Evolutionary conservation across 2,329 filamentous ascomycete species (phyloP), one percentile per base, ranked within the genome.

Genomic region (Claviceps purpurea): DNA sequence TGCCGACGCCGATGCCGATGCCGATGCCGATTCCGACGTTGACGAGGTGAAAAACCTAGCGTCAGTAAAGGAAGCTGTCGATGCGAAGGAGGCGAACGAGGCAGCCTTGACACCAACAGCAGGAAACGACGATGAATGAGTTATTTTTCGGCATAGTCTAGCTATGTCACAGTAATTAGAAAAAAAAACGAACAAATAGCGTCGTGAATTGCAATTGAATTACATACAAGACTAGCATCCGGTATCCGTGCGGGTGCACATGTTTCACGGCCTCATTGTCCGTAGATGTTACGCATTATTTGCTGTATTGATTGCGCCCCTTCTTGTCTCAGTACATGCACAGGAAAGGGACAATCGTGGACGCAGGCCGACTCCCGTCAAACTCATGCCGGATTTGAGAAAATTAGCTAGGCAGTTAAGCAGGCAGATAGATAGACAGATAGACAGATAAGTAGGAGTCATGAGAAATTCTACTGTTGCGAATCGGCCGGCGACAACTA

Each of bases 101-200:
- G 58, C 60, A 39, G 60, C 62, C 45, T 60, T 64, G 55, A 56
- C 60, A 20, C 61, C 60, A 24, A 57, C 62, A 46, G 64, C 59
- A 47, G 63, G 61, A 24, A 62, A 60, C 53, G 60, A 63, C 47
- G 61, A 65, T 43, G 60, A 64, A 55, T 61, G 39, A 54, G 30
- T 18, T n/a, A 16, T 48, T 39, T n/a, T 13, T 26, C 24, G 30
- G 30, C 30, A 34, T 34, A 34, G 30, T 34, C 10, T 34, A 34
- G 10, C 8, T 34, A 34, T 34, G 30, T 34, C 30, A 34, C 11
- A 34, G 30, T 34, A 11, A 34, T 34, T 34, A 34, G 1, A 11
- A 11, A 34, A 34, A 34, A 26, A 34, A 34, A 11, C 10, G 30
- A 34, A 34, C 11, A 11, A 34, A 34, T 34, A 11, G 16, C 24